phyloP scores from a whole-genome alignment of 148 eudicot genomes.

The Tetragonia tetragonoides region DNA sequence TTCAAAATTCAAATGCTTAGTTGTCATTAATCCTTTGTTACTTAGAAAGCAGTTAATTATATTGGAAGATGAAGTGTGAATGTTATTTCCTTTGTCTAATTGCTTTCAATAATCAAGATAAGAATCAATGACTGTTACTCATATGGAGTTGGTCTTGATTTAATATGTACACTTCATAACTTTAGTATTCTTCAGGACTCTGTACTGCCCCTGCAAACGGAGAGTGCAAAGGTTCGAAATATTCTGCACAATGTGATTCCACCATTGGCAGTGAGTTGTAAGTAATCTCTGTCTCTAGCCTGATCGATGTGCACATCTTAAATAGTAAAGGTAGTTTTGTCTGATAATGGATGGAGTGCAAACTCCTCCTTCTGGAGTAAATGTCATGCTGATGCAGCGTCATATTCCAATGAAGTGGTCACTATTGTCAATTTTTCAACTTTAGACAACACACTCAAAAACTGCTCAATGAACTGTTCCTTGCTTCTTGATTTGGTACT shows the following conservation, averaged over 20 bases:
- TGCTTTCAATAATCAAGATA: neutral
- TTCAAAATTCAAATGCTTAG: neutral
- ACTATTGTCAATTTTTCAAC: no score
- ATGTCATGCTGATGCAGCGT: no score
- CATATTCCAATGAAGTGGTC: no score
- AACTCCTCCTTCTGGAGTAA: neutral
- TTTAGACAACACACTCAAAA: no score
- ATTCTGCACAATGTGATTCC: slow-evolving; percentile 70
- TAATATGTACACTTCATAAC: neutral
- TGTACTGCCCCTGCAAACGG: slow-evolving; percentile 53
- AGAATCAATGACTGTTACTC: neutral
- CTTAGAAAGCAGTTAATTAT: neutral
- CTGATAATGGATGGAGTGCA: neutral
- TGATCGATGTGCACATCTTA: neutral
- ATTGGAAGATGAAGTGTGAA: neutral
- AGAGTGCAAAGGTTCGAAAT: slow-evolving; percentile 73
- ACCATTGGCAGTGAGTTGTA: slow-evolving; percentile 94
- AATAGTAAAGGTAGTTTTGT: neutral
- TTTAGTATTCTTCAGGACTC: slow-evolving; percentile 46
- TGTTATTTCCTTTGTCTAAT: slow-evolving; percentile 1
- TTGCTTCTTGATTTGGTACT: no score
- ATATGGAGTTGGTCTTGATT: neutral
- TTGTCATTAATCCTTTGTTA: neutral
- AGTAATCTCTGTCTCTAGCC: slow-evolving; percentile 34
- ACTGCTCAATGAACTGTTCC: no score